Base-by-base conservation (phyloP, 371 early-diverging fungal species). In the Mucor circinelloides region DNA sequence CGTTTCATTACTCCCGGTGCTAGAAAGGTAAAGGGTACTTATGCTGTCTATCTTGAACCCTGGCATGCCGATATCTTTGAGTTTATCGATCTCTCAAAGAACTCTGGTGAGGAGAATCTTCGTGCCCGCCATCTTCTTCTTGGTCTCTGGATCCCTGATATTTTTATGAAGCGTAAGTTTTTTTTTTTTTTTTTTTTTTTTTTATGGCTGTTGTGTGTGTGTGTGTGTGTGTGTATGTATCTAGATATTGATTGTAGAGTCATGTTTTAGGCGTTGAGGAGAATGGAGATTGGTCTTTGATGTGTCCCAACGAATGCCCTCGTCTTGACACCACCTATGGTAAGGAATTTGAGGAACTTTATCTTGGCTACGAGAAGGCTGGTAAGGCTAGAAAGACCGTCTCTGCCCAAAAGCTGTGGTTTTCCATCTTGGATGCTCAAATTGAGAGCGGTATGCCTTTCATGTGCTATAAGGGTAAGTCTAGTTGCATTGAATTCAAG, bases 401-500 rank as follows among this genome's bases (percentile, higher is more conserved):
- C 68, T 90, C 91, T 72, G 99, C 99, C 28, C 95, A 95, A 75
- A 93, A 95, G 83, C 85, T 98, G 38, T 98, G 98, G 98, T 94
- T 90, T 70, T 92, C 94, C 12, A 95, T 98, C 54, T 77, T 98
- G 55, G 96, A 95, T 67, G 83, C 97, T 21, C 97, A 98, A 81
- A 95, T 94, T 56, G 99, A 98, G 79, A 98, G 97, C 19, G 98
- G 99, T 21, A 95, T 90, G 46, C 99, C 99, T n/a, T 98, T 92
- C 82, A 98, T 98, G 92, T 87, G 96, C 57, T 98, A 97, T 87
- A 98, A 98, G 84, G 66, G 66, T 66, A 36, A 31, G 44, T 58
- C 2, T 8, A 12, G 8, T 23, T 28, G 10, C 0, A 46, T 6
- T 17, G 31, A 28, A 38, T 15, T 3, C 1, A 36, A 48, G 25